Conservation (phyloP, 164 flowering plant species). For the Vitis labrusca region DNA sequence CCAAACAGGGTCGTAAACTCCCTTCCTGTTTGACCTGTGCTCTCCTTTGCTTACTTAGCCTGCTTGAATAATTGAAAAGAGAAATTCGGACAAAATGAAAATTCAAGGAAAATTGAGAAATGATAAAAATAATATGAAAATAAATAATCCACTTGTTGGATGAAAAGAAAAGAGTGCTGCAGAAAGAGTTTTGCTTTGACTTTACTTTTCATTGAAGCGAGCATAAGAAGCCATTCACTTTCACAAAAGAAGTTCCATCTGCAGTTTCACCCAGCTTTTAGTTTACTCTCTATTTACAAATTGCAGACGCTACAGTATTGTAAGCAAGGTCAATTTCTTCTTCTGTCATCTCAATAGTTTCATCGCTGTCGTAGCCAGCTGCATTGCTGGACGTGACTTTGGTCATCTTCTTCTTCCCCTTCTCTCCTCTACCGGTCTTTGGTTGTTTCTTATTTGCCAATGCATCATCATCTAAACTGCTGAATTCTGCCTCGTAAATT, state of each 20-base stretch:
- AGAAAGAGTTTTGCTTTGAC: no score
- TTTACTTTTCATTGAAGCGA: no score
- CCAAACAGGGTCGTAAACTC: no score
- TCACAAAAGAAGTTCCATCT: not conserved
- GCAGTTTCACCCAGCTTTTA: not conserved
- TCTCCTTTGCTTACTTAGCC: no score
- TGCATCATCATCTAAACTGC: conserved; percentile 21
- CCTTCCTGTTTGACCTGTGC: no score
- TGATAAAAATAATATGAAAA: no score
- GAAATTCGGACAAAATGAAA: no score
- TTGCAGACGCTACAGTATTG: conserved; percentile 38
- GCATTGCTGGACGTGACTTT: conserved; percentile 23
- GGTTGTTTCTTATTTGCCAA: conserved; percentile 21
- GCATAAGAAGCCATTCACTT: no score
- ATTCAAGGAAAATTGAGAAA: no score
- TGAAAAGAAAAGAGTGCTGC: no score
- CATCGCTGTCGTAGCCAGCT: conserved; percentile 69
- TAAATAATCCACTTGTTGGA: no score
- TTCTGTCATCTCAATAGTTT: conserved; percentile 91
- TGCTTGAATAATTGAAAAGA: no score
- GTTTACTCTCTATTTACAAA: conserved; percentile 12
- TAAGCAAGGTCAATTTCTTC: conserved; percentile 80
- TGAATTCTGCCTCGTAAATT: conserved; percentile 58
- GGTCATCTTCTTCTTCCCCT: conserved; percentile 6
- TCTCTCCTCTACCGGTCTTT: conserved; percentile 13